These are phyloP conservation scores for Vaccinium darrowii DNA, from an alignment of 148 eudicot species.

Conservation along the genomic window DNA sequence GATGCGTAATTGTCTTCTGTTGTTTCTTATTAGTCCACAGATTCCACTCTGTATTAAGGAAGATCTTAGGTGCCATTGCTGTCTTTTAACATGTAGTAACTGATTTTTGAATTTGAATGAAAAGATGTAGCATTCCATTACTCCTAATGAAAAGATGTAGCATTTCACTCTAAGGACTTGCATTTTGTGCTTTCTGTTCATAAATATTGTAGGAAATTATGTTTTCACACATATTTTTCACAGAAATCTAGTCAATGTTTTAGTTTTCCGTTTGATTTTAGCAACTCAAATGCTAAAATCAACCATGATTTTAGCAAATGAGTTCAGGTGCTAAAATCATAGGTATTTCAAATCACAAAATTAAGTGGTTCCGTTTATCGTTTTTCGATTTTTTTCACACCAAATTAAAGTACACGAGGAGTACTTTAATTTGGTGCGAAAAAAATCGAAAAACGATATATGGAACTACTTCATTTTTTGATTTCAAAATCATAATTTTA, in stretches of 20 bases:
- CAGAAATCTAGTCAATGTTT: not conserved
- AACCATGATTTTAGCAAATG: no score
- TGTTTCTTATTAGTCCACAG: constrained; percentile 16
- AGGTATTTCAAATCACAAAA: no score
- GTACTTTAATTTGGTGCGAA: no score
- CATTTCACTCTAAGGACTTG: not conserved
- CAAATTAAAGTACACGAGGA: no score
- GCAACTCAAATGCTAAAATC: no score
- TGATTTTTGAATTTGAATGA: constrained; percentile 2
- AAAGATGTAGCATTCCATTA: not conserved
- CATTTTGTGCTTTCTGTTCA: not conserved
- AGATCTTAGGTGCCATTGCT: not conserved
- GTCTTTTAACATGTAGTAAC: constrained; percentile 14
- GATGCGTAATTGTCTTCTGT: constrained; percentile 39
- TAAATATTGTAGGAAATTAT: not conserved
- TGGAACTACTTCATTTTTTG: no score
- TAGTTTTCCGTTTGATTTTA: no score
- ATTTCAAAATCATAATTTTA: no score
- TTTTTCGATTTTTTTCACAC: no score
- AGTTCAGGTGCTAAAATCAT: no score
- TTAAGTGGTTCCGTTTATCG: no score
- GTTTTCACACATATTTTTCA: not conserved
- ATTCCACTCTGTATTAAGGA: not conserved
- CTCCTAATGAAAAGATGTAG: not conserved
- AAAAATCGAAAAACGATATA: no score